Evolutionary conservation across 192 early-diverging fungal species (phyloP), one percentile per base, ranked within the genome.

Genomic region (Entomortierella parvispora): DNA sequence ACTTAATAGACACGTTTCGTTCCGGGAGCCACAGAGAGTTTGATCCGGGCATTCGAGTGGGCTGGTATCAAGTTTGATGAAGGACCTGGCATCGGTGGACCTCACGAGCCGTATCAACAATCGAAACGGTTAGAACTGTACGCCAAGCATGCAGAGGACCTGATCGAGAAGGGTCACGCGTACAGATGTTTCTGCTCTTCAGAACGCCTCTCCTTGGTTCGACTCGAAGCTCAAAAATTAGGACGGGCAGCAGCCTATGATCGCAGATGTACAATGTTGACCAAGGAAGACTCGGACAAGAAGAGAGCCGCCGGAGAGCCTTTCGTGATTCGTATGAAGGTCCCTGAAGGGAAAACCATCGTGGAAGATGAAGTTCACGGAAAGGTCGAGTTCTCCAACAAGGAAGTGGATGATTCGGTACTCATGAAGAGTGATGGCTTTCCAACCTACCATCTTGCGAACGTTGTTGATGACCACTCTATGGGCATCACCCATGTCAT

Each of bases 381-480:
- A 18, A 65, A 75, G 9, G 82, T 97, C 59, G 79, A 86, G 33
- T 91, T 98, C 49, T 79, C 80, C n/a, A 89, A 93, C 56, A 85
- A 84, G 40, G 84, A 85, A 8, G 83, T 98, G 25, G 96, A 98
- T 55, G 96, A 98, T 82, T 86, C 89, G 10, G 90, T 98, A 50
- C 64, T 98, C 14, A 81, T 98, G 48, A 98, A 98, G 69, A 93
- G 93, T 64, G 95, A 97, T 69, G 96, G 96, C 3, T 86, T 86
- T 57, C 93, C 96, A 6, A 98, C 96, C 0, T 98, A 98, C 70
- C 96, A 98, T 65, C 83, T 98, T 40, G 96, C 96, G 1, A 96
- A 95, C 68, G 96, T 98, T 1, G 92, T 97, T 1, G 96, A 98
- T 71, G 96, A 98, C 68, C 89, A 93, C 54, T 49, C 88, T 10